Evolutionary conservation across 352 stramenopile species (phyloP).

Genomic region (Globisporangium takayamanum): DNA sequence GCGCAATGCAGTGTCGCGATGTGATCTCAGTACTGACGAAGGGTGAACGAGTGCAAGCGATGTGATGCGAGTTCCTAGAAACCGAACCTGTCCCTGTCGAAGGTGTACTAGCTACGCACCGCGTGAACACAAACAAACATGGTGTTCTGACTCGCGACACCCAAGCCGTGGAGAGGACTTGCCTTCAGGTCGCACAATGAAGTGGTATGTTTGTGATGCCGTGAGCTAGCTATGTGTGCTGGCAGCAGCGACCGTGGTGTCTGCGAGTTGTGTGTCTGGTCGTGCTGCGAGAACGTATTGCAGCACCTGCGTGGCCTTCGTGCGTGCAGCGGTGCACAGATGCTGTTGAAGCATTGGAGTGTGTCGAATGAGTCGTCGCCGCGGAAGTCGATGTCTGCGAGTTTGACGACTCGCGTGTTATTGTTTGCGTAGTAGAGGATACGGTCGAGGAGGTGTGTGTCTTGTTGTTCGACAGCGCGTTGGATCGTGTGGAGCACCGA

Average conservation of each 20-base stretch:
- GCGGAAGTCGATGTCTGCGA: conserved; percentile 7
- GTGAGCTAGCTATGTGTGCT: too few relatives aligned
- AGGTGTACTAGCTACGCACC: too few relatives aligned
- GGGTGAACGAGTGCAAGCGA: too few relatives aligned
- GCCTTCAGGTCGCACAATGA: too few relatives aligned
- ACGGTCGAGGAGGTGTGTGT: conserved; percentile 2
- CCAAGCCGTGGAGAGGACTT: too few relatives aligned
- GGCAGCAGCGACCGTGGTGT: conserved; percentile 4
- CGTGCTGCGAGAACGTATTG: not conserved
- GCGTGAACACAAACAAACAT: too few relatives aligned
- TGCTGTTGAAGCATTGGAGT: not conserved
- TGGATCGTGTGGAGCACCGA: conserved; percentile 1
- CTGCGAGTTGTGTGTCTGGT: conserved; percentile 2
- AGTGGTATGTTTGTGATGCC: too few relatives aligned
- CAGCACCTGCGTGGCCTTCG: not conserved
- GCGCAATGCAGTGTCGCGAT: too few relatives aligned
- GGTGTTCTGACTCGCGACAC: too few relatives aligned
- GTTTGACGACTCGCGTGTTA: conserved; percentile 4
- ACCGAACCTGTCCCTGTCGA: too few relatives aligned
- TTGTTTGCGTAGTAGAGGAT: conserved; percentile 1
- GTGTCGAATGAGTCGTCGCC: conserved; percentile 5
- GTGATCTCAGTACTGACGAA: too few relatives aligned
- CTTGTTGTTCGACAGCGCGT: not conserved
- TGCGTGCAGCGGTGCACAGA: not conserved
- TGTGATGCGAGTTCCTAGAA: too few relatives aligned